phyloP scores from a whole-genome alignment of 2,329 filamentous ascomycete species.

The Laburnicola sp. region DNA sequence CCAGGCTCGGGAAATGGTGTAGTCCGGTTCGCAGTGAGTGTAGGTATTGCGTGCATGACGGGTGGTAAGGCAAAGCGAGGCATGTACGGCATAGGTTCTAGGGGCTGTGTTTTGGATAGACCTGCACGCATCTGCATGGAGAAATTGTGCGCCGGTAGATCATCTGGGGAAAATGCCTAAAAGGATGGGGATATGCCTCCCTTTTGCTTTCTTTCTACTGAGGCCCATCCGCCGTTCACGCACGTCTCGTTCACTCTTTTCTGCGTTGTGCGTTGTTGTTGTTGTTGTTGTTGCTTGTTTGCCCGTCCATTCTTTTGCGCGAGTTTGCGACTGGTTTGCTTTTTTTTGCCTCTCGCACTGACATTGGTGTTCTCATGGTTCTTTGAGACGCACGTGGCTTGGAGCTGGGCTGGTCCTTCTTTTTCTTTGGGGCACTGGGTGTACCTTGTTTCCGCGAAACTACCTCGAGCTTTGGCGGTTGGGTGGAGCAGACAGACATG shows the following conservation, averaged over 20 bases:
- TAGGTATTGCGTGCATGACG: no score
- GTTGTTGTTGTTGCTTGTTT: background rate
- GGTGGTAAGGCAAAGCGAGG: no score
- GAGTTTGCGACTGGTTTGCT: background rate
- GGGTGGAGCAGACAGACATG: constrained; percentile 15
- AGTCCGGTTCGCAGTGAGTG: no score
- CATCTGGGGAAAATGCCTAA: constrained; percentile 28
- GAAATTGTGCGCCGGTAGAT: constrained; percentile 6
- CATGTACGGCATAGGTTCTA: no score
- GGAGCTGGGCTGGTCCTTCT: background rate
- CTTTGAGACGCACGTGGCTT: constrained; percentile 9
- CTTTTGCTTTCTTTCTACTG: background rate
- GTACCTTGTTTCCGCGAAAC: no score
- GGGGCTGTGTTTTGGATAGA: no score
- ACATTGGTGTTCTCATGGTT: constrained; percentile 1
- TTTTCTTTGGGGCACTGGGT: no score
- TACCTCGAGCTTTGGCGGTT: background rate
- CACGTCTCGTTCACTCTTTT: constrained; percentile 4
- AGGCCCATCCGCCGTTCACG: constrained; percentile 3
- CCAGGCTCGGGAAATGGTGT: no score
- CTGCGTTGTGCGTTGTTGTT: background rate
- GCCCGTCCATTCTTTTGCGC: background rate
- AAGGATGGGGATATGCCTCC: constrained; percentile 22
- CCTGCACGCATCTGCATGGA: no score
- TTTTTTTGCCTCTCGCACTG: background rate